Conservation (phyloP, 2,329 filamentous ascomycete genomes). For the Dryadomyces sulphureus region DNA sequence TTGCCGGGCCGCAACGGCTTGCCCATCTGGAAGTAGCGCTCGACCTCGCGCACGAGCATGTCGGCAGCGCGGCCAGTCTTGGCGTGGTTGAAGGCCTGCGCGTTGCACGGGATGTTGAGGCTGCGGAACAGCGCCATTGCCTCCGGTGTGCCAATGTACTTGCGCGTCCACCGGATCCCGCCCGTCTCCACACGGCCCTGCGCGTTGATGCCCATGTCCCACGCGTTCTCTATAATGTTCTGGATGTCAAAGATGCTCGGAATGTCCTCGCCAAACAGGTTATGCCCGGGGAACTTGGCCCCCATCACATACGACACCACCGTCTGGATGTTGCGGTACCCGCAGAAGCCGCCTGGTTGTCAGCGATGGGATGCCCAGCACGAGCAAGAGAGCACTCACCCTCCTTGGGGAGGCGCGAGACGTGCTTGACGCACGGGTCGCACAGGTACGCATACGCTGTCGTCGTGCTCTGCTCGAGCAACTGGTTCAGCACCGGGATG, state of each 20-base stretch:
- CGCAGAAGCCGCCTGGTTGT: conserved; percentile 66
- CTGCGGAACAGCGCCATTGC: conserved; percentile 65
- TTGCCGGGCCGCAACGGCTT: conserved; percentile 27
- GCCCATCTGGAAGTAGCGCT: conserved; percentile 57
- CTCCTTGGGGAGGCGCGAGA: conserved; percentile 70
- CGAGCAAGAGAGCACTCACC: conserved; percentile 22
- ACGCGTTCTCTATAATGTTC: conserved; percentile 72
- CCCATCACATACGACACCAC: conserved; percentile 63
- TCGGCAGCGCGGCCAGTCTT: conserved; percentile 31
- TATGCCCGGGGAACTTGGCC: conserved; percentile 37
- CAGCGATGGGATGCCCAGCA: not conserved
- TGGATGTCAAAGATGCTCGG: conserved; percentile 75
- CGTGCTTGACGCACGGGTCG: conserved; percentile 57
- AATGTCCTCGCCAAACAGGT: conserved; percentile 43
- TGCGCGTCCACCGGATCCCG: conserved; percentile 73
- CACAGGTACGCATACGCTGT: conserved; percentile 68
- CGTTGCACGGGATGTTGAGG: conserved; percentile 53
- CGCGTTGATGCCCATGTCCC: conserved; percentile 71
- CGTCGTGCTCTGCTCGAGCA: conserved; percentile 48
- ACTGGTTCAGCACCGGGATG: conserved; percentile 44
- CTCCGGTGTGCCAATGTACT: conserved; percentile 91
- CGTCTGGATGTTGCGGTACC: conserved; percentile 93
- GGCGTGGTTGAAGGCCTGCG: conserved; percentile 41
- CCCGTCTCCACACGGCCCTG: conserved; percentile 69
- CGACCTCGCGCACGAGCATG: conserved; percentile 50